These are phyloP conservation scores for Pichia sorboxylosa DNA, from an alignment of 1,139 yeast species.

Conservation along the genomic window DNA sequence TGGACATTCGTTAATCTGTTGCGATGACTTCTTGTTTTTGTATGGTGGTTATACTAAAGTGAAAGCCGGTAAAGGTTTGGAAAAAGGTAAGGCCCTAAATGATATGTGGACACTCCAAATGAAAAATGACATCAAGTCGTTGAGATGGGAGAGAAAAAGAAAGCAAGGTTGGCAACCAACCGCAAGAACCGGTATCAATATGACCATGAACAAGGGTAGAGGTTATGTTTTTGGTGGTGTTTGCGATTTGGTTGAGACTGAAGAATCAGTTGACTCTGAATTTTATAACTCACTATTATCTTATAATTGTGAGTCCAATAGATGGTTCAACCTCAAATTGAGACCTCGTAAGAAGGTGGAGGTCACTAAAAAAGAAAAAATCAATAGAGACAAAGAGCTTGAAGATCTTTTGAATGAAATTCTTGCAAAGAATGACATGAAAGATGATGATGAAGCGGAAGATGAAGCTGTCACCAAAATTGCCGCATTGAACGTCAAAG, in stretches of 20 bases:
- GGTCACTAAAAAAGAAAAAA: slow-evolving; percentile 33
- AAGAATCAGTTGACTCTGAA: slow-evolving; percentile 75
- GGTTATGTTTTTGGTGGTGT: slow-evolving; percentile 95
- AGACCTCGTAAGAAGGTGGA: slow-evolving; percentile 49
- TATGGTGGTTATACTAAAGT: slow-evolving; percentile 95
- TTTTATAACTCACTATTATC: slow-evolving; percentile 75
- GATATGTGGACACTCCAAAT: slow-evolving; percentile 85
- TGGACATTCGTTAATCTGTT: slow-evolving; percentile 79
- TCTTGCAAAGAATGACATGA: slow-evolving; percentile 55
- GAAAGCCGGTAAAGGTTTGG: slow-evolving; percentile 79
- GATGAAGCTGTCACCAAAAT: slow-evolving; percentile 10
- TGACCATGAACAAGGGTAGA: slow-evolving; percentile 83
- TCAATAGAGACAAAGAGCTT: slow-evolving; percentile 66
- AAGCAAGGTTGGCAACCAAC: slow-evolving; percentile 85
- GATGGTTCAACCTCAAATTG: slow-evolving; percentile 73
- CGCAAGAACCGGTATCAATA: slow-evolving; percentile 89
- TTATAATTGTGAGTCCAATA: slow-evolving; percentile 73
- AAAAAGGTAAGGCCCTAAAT: slow-evolving; percentile 81
- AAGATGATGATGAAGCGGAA: slow-evolving; percentile 38
- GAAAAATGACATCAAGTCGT: slow-evolving; percentile 71
- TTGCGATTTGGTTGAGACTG: slow-evolving; percentile 88
- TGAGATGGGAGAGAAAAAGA: slow-evolving; percentile 81
- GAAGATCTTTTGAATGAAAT: slow-evolving; percentile 71
- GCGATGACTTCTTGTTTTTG: slow-evolving; percentile 68
- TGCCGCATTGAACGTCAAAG: slow-evolving; percentile 11